These are phyloP conservation scores for Symbiodinium pilosum DNA, from an alignment of 73 alveolate species.

Conservation along the genomic window DNA sequence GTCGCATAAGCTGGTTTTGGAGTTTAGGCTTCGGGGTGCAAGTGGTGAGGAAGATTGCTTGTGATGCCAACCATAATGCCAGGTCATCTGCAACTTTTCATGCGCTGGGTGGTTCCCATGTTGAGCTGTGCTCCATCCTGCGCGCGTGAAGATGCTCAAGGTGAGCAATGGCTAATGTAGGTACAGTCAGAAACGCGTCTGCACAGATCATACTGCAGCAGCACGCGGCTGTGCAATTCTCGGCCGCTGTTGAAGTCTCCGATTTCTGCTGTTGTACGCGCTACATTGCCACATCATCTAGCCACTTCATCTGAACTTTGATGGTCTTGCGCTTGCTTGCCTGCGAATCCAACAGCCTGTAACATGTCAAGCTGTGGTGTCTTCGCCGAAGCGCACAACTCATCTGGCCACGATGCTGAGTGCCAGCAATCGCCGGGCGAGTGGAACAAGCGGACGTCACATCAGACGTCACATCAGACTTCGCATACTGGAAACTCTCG, in stretches of 20 bases:
- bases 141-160: neutral
- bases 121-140: neutral
- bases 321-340: neutral
- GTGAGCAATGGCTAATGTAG: neutral
- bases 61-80: too few species aligned
- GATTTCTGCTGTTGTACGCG: too few species aligned
- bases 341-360: neutral
- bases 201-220: neutral
- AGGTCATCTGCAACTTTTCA: too few species aligned
- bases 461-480: too few species aligned
- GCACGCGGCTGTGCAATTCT: neutral
- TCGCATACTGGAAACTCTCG: too few species aligned
- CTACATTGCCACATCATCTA: too few species aligned
- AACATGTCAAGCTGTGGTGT: neutral
- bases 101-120: too few species aligned
- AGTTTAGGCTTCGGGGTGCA: too few species aligned
- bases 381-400: neutral
- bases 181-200: neutral
- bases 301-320: neutral
- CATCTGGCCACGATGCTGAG: too few species aligned
- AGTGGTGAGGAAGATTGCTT: too few species aligned
- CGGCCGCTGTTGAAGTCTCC: neutral
- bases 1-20: neutral
- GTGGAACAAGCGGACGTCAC: too few species aligned
- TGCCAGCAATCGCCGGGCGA: too few species aligned